A percentile compares a stretch with the other conserved stretches of the same genome.
Evolutionary conservation across 2,329 filamentous ascomycete genomes (phyloP).

Genomic region (Colletotrichum horii): DNA sequence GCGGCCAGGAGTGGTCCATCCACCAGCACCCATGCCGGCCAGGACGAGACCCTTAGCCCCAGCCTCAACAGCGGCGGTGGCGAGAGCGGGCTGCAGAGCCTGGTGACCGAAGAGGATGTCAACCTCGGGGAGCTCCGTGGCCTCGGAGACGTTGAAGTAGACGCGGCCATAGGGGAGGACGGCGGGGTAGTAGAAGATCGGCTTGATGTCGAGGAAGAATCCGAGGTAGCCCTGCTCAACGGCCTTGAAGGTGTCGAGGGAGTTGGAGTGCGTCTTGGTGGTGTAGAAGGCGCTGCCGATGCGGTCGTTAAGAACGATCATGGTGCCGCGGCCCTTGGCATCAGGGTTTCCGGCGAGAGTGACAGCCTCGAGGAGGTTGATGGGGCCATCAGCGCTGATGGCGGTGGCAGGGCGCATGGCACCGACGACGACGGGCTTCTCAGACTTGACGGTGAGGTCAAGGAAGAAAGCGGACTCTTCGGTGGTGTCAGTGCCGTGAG

Average conservation of each 20-base stretch:
- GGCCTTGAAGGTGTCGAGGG: constrained; percentile 66
- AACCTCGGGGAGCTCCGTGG: constrained; percentile 53
- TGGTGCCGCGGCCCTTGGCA: constrained; percentile 56
- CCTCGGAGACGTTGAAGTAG: constrained; percentile 43
- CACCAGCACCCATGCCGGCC: constrained; percentile 60
- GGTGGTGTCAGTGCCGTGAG: constrained; percentile 70
- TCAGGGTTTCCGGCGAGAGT: constrained; percentile 54
- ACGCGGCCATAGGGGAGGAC: constrained; percentile 51
- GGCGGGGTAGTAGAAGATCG: constrained; percentile 65
- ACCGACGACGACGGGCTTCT: constrained; percentile 65
- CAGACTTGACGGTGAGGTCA: constrained; percentile 59
- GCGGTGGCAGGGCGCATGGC: constrained; percentile 69
- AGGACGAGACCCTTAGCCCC: constrained; percentile 61
- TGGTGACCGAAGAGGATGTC: constrained; percentile 63
- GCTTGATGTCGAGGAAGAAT: constrained; percentile 60
- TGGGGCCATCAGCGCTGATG: constrained; percentile 66
- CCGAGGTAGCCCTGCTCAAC: constrained; percentile 63
- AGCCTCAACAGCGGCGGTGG: constrained; percentile 50
- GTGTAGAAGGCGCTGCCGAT: constrained; percentile 56
- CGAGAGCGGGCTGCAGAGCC: constrained; percentile 52
- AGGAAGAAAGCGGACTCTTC: constrained; percentile 70
- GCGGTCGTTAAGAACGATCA: constrained; percentile 65
- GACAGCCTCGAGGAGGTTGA: constrained; percentile 66
- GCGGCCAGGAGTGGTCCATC: constrained; percentile 44
- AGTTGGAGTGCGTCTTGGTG: constrained; percentile 68